Conservation (phyloP, 2,329 filamentous ascomycete species). For the Pseudogymnoascus sp. region DNA sequence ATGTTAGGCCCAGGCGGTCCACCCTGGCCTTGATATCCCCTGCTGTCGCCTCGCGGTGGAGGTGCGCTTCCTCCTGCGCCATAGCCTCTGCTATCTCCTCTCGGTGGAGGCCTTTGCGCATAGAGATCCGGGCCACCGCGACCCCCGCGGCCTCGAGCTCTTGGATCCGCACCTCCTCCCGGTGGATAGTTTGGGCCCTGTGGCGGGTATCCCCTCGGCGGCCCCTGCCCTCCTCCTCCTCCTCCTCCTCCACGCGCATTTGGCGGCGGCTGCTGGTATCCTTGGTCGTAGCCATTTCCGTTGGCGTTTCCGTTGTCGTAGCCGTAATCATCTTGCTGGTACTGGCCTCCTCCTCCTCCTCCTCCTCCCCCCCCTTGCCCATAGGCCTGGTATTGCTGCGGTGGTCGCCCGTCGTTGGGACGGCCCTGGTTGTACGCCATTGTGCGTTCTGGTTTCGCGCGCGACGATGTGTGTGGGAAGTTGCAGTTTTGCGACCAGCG, state of each 20-base stretch:
- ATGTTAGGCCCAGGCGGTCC: slow-evolving; percentile 1
- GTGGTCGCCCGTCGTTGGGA: background rate
- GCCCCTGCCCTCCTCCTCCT: background rate
- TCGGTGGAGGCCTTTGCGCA: background rate
- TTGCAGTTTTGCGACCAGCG: background rate
- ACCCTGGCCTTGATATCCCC: background rate
- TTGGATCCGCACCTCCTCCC: background rate
- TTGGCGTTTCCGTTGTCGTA: background rate
- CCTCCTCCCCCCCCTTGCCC: background rate
- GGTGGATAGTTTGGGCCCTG: slow-evolving; percentile 1
- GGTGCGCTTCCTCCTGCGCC: background rate
- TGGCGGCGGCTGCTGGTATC: slow-evolving; percentile 5
- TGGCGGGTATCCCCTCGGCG: background rate
- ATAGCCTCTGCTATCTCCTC: slow-evolving; percentile 7
- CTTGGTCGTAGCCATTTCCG: background rate
- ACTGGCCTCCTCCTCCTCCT: background rate
- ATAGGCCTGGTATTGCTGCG: slow-evolving; percentile 1
- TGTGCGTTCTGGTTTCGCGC: background rate
- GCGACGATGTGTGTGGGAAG: background rate
- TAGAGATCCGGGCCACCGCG: background rate
- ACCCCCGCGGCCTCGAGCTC: background rate
- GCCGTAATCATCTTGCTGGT: background rate
- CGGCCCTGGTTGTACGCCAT: background rate
- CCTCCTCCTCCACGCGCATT: background rate
- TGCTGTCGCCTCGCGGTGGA: background rate